Conservation (phyloP, 495 filamentous ascomycete species). For the Ascobolus immersus region DNA sequence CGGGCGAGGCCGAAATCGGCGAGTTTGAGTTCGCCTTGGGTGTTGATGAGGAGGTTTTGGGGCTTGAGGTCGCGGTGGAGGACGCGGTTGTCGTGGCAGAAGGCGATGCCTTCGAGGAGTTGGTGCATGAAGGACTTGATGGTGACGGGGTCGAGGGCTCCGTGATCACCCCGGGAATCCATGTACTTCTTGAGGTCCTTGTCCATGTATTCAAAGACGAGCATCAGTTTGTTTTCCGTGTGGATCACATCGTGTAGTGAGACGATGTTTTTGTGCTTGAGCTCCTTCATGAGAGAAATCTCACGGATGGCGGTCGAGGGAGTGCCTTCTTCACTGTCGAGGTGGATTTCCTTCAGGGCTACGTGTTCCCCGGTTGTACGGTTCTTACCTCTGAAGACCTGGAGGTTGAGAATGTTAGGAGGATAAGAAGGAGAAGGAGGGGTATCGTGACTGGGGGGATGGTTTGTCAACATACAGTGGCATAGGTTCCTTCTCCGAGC, state of each 20-base stretch:
- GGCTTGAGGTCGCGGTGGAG: constrained; percentile 91
- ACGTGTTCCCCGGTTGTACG: constrained; percentile 88
- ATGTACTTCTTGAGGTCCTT: constrained; percentile 99
- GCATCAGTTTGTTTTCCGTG: constrained; percentile 98
- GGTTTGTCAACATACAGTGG: constrained; percentile 42
- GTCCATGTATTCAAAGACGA: constrained; percentile 97
- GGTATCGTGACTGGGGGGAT: background rate
- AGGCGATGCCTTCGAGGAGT: constrained; percentile 75
- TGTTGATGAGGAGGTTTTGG: constrained; percentile 85
- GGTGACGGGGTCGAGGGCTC: constrained; percentile 53
- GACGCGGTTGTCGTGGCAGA: constrained; percentile 88
- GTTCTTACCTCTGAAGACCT: constrained; percentile 98
- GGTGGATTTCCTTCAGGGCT: constrained; percentile 94
- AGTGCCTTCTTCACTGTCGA: constrained; percentile 95
- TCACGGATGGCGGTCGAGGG: constrained; percentile 96
- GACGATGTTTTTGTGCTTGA: constrained; percentile 95
- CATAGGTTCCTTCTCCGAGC: constrained; percentile 96
- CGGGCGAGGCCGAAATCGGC: constrained; percentile 82
- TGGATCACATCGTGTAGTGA: constrained; percentile 96
- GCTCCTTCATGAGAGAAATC: constrained; percentile 96
- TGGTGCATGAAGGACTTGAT: constrained; percentile 98
- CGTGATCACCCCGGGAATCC: constrained; percentile 66
- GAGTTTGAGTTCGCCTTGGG: constrained; percentile 73
- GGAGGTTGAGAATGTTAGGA: constrained; percentile 1
- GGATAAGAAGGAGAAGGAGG: background rate